These are phyloP conservation scores for Amaranthus palmeri DNA, from an alignment of 148 eudicot species.

Conservation along the genomic window DNA sequence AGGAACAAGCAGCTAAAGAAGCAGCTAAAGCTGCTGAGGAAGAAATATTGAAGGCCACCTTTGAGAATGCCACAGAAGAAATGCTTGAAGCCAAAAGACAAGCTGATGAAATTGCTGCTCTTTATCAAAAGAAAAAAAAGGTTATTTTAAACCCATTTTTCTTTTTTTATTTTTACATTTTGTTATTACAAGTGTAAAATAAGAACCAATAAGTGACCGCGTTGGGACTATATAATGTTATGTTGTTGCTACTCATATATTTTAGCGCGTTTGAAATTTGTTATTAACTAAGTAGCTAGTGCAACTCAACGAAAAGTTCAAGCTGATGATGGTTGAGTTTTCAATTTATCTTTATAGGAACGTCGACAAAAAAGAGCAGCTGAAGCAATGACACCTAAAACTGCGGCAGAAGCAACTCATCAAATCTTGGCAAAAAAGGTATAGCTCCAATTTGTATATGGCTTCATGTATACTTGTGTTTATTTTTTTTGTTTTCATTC, in stretches of 20 bases:
- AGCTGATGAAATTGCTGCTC: slow-evolving; percentile 42
- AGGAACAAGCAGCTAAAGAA: slow-evolving; percentile 84
- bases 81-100: slow-evolving; percentile 41
- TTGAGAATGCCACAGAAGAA: slow-evolving; percentile 43
- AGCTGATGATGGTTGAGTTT: too few relatives aligned
- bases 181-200: too few relatives aligned
- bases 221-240: too few relatives aligned
- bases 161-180: too few relatives aligned
- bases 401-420: slow-evolving; percentile 61
- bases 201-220: too few relatives aligned
- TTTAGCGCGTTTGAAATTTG: too few relatives aligned
- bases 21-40: slow-evolving; percentile 45
- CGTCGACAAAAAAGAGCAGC: slow-evolving; percentile 56
- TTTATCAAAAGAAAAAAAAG: slow-evolving; percentile 54
- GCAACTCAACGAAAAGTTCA: too few relatives aligned
- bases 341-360: slow-evolving; percentile 35
- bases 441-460: background rate
- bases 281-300: too few relatives aligned
- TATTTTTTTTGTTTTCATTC: background rate
- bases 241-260: too few relatives aligned
- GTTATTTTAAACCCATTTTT: slow-evolving; percentile 17
- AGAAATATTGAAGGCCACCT: slow-evolving; percentile 36
- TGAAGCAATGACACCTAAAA: slow-evolving; percentile 48
- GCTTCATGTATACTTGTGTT: background rate
- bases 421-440: slow-evolving; percentile 62